phyloP scores from a whole-genome alignment of 306 rosid genomes.

The Rubus parviflorus region DNA sequence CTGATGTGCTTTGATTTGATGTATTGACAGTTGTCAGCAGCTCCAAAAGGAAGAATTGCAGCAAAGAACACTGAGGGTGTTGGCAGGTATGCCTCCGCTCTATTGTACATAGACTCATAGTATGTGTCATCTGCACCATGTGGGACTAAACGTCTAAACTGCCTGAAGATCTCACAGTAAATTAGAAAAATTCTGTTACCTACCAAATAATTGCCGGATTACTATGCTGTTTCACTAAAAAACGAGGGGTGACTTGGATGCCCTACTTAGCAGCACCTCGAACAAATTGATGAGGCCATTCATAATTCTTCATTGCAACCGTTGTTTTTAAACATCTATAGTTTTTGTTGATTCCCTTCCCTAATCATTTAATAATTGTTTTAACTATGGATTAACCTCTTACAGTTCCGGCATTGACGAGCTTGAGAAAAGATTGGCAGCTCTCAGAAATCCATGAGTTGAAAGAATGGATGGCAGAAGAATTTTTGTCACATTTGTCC shows the following conservation, averaged over 20 bases:
- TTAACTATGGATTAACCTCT: conserved; percentile 23
- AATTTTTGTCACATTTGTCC: background rate
- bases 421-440: conserved; percentile 91
- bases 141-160: background rate
- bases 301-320: background rate
- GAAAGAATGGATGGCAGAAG: conserved; percentile 6
- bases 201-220: background rate
- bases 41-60: conserved; percentile 89
- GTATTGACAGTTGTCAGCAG: conserved; percentile 72
- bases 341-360: background rate
- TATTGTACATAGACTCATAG: background rate
- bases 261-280: background rate
- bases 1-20: conserved; percentile 41
- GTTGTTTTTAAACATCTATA: background rate
- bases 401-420: conserved; percentile 77
- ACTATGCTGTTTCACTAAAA: background rate
- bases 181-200: background rate
- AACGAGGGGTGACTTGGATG: background rate
- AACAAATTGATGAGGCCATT: background rate
- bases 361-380: background rate
- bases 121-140: background rate
- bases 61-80: conserved; percentile 67
- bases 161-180: background rate
- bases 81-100: conserved; percentile 55
- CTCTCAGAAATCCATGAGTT: conserved; percentile 72